Conservation (phyloP, 176 grass and related monocot genomes). For the Zizania latifolia region DNA sequence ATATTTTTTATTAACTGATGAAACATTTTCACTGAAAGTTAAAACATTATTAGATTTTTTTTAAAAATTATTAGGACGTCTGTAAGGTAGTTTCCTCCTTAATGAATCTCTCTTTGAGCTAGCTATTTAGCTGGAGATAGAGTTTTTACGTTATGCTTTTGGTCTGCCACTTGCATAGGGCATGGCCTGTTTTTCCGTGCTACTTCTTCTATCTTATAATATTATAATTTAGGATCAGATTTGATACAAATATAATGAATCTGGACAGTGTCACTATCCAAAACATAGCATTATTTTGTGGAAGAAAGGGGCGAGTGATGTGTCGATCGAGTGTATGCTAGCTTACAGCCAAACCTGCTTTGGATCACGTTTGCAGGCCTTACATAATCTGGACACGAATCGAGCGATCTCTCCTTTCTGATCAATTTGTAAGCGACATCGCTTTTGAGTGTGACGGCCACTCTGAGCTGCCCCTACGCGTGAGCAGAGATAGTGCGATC, state of each 20-base stretch:
- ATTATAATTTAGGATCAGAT: too few relatives aligned
- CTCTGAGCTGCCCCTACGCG: not conserved
- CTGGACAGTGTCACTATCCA: too few relatives aligned
- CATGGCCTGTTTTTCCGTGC: not conserved
- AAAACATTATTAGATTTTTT: too few relatives aligned
- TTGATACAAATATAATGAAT: too few relatives aligned
- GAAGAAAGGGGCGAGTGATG: not conserved
- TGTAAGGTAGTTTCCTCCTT: too few relatives aligned
- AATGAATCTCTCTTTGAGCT: too few relatives aligned
- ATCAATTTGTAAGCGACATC: conserved; percentile 18
- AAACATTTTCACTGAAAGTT: too few relatives aligned
- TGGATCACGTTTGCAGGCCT: conserved; percentile 36
- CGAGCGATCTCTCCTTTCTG: not conserved
- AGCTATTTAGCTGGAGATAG: too few relatives aligned
- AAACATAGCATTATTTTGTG: not conserved
- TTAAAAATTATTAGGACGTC: too few relatives aligned
- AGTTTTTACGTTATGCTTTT: too few relatives aligned
- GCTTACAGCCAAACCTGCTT: conserved; percentile 27
- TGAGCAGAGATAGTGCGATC: conserved; percentile 33
- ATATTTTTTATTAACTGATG: too few relatives aligned
- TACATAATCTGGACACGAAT: conserved; percentile 3
- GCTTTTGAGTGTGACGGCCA: conserved; percentile 35
- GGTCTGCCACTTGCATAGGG: not conserved
- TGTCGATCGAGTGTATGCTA: conserved; percentile 33
- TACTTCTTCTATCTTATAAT: too few relatives aligned